These are phyloP conservation scores for Lachnellula occidentalis DNA, from an alignment of 2,329 filamentous ascomycete genomes.

Conservation along the genomic window DNA sequence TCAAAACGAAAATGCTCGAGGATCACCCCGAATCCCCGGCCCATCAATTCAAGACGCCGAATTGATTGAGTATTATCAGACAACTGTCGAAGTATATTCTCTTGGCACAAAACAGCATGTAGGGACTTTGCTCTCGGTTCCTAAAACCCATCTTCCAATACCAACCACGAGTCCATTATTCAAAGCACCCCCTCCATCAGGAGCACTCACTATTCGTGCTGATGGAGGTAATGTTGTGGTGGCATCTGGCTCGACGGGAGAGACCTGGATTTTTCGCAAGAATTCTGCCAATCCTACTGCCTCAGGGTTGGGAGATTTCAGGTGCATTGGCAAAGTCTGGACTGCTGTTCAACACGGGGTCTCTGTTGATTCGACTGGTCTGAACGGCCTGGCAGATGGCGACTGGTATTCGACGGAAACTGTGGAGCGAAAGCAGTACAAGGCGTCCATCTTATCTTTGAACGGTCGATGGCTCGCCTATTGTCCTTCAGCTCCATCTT, in stretches of 20 bases:
- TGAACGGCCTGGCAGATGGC: conserved; percentile 20
- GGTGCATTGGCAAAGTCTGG: conserved; percentile 86
- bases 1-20: conserved; percentile 18
- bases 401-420: conserved; percentile 37
- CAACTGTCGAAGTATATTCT: conserved; percentile 84
- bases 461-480: conserved; percentile 73
- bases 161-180: conserved; percentile 58
- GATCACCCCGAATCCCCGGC: conserved; percentile 34
- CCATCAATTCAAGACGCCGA: conserved; percentile 31
- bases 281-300: conserved; percentile 36
- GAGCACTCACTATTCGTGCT: conserved; percentile 68
- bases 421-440: conserved; percentile 36
- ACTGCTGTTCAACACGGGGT: conserved; percentile 67
- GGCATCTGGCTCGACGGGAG: conserved; percentile 76
- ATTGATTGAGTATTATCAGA: conserved; percentile 65
- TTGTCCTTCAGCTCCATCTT: conserved; percentile 65
- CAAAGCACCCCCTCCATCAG: conserved; percentile 62
- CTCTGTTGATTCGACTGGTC: conserved; percentile 32
- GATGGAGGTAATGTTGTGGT: conserved; percentile 68
- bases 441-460: conserved; percentile 62
- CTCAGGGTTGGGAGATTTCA: conserved; percentile 16
- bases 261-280: conserved; percentile 73
- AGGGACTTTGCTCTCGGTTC: conserved; percentile 66
- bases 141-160: conserved; percentile 54
- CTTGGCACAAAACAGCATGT: conserved; percentile 68